These are phyloP conservation scores for Albophoma yamanashiensis DNA, from an alignment of 2,329 filamentous ascomycete genomes.

Conservation along the genomic window DNA sequence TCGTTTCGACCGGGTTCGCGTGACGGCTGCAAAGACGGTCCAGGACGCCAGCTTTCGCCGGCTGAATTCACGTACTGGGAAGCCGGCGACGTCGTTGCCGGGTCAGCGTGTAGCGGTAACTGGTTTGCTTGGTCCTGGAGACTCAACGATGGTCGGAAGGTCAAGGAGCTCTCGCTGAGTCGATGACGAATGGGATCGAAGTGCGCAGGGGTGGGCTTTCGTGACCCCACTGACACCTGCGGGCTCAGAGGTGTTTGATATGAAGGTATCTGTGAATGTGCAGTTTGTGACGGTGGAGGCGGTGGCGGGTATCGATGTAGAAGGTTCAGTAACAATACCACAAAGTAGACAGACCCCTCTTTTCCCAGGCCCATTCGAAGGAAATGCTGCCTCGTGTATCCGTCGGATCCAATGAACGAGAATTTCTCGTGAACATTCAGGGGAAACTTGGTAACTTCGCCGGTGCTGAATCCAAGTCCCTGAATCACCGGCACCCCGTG, in stretches of 20 bases:
- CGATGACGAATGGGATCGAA: constrained; percentile 35
- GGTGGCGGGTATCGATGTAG: constrained; percentile 28
- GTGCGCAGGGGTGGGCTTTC: constrained; percentile 33
- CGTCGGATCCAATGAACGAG: constrained; percentile 40
- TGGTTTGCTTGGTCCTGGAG: background rate
- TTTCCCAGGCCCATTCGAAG: constrained; percentile 48
- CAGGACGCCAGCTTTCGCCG: constrained; percentile 32
- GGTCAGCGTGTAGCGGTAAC: constrained; percentile 18
- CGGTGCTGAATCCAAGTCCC: constrained; percentile 39
- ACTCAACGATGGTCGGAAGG: constrained; percentile 4
- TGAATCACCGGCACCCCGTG: constrained; percentile 45
- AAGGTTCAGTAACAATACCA: constrained; percentile 37
- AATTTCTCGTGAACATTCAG: constrained; percentile 45
- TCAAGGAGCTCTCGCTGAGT: constrained; percentile 22
- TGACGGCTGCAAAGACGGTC: constrained; percentile 29
- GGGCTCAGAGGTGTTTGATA: constrained; percentile 21
- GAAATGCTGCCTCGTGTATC: constrained; percentile 37
- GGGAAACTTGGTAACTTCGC: constrained; percentile 40
- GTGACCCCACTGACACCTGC: constrained; percentile 27
- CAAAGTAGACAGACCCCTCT: constrained; percentile 51
- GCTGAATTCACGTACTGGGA: constrained; percentile 33
- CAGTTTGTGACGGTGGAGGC: constrained; percentile 32
- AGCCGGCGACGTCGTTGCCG: constrained; percentile 6
- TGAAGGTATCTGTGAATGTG: constrained; percentile 32
- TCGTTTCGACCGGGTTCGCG: constrained; percentile 43